Evolutionary conservation across 2,329 filamentous ascomycete genomes (phyloP), one percentile per base, ranked within the genome.

Genomic region (Akanthomyces dipterigenus): DNA sequence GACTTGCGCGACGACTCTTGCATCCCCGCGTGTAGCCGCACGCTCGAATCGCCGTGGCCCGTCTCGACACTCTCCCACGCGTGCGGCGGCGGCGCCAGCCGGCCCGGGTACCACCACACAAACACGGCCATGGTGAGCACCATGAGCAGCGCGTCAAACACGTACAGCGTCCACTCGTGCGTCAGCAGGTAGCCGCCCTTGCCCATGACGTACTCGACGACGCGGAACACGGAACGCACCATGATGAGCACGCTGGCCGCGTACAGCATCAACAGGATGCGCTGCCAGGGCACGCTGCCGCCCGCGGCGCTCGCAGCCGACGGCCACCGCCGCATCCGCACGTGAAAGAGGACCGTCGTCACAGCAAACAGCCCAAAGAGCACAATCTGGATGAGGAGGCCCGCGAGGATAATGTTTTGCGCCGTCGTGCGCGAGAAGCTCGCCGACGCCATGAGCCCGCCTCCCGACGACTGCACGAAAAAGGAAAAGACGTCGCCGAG

Each of bases 301-400:
- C n/a, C n/a, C n/a, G 36, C 50, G 45, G 63, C 38, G 1, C 64
- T 65, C 28, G 63, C 66, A 22, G 60, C 58, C 7, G 63, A 64
- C 31, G 65, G 65, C 64, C 59, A 60, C 40, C 63, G 57, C 36
- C 63, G 55, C 63, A 73, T 67, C 22, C 73, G 68, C n/a, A 64
- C 56, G 64, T 86, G 78, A 70, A 85, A 85, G 1, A 81, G 62
- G 2, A 76, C 64, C 0, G 81, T 76, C 1, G 78, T 77, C 5
- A 77, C 61, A 40, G 82, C 70, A 66, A 88, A 88, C 40, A 86
- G 70, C 24, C 75, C 76, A 63, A 88, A 86, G 60, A 82, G 77
- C 46, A 82, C 43, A 26, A 88, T 75, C 67, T 88, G 85, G 18
- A 86, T 69, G 36, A 81, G 68, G 2, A 88, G 72, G 2, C 85